Evolutionary conservation across 2,329 filamentous ascomycete genomes (phyloP).

Genomic region (Tolypocladium tropicale): DNA sequence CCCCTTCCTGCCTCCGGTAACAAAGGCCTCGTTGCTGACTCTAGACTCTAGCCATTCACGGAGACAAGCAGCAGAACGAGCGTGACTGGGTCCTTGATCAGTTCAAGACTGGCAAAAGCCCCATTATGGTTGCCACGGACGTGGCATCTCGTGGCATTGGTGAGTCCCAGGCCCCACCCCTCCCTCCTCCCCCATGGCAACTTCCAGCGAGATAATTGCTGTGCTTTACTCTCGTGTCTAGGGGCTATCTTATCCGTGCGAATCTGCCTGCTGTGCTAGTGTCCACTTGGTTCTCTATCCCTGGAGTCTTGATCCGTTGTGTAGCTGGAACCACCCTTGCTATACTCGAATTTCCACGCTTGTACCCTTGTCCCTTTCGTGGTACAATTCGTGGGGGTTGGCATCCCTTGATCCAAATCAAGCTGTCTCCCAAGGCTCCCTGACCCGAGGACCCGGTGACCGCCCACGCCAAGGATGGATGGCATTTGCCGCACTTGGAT

Average conservation of each 20-base stretch:
- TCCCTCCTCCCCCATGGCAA: constrained; percentile 29
- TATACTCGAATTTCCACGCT: constrained; percentile 69
- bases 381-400: constrained; percentile 67
- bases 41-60: constrained; percentile 70
- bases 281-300: constrained; percentile 69
- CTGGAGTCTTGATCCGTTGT: constrained; percentile 69
- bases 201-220: constrained; percentile 49
- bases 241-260: constrained; percentile 81
- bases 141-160: constrained; percentile 99
- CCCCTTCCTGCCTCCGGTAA: no score
- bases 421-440: constrained; percentile 54
- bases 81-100: constrained; percentile 99
- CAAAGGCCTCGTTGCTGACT: constrained; percentile 14
- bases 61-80: constrained; percentile 98
- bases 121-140: constrained; percentile 99
- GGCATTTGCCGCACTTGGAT: constrained; percentile 47
- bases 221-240: constrained; percentile 90
- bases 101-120: constrained; percentile 98
- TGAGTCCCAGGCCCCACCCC: constrained; percentile 66
- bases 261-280: constrained; percentile 83
- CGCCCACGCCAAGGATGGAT: constrained; percentile 37
- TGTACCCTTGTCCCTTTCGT: constrained; percentile 48
- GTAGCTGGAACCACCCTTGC: constrained; percentile 35
- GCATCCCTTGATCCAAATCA: constrained; percentile 68
- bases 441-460: constrained; percentile 46